Conservation (phyloP, 441 rosid genomes). For the Gossypium schwendimanii region DNA sequence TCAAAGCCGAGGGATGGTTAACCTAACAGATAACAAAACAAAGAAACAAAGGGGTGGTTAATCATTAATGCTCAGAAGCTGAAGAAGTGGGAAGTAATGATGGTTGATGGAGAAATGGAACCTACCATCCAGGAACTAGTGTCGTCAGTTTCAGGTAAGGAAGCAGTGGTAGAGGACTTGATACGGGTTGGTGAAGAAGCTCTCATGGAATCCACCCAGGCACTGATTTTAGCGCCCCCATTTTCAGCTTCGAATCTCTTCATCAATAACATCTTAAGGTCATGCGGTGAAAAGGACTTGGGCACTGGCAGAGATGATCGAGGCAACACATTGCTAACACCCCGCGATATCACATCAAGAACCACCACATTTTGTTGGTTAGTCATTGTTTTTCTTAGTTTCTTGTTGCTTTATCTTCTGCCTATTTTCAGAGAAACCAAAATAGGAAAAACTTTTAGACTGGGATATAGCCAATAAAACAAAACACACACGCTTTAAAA, state of each 20-base stretch:
- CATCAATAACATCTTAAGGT: slow-evolving; percentile 20
- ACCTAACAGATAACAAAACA: slow-evolving; percentile 17
- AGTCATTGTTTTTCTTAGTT: slow-evolving; percentile 27
- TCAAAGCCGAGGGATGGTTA: slow-evolving; percentile 55
- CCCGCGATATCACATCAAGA: slow-evolving; percentile 30
- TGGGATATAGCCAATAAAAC: neutral
- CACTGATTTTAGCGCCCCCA: slow-evolving; percentile 25
- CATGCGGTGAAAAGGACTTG: neutral
- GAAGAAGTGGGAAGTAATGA: neutral
- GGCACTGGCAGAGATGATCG: slow-evolving; percentile 22
- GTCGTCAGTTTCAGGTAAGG: slow-evolving; percentile 23
- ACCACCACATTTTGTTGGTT: slow-evolving; percentile 46
- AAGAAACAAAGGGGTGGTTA: neutral
- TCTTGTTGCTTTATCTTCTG: neutral
- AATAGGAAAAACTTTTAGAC: neutral
- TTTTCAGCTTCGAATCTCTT: slow-evolving; percentile 26
- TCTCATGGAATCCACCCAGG: slow-evolving; percentile 62
- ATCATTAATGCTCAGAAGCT: neutral
- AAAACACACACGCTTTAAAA: neutral
- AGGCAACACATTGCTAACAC: slow-evolving; percentile 27
- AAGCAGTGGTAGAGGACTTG: slow-evolving; percentile 28
- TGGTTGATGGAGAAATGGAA: neutral
- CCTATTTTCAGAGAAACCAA: neutral
- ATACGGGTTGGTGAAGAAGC: slow-evolving; percentile 60
- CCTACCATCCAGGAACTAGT: slow-evolving; percentile 50